Evolutionary conservation across 176 grass and related monocot species (phyloP), one percentile per base, ranked within the genome.

Genomic region (Paspalum notatum): DNA sequence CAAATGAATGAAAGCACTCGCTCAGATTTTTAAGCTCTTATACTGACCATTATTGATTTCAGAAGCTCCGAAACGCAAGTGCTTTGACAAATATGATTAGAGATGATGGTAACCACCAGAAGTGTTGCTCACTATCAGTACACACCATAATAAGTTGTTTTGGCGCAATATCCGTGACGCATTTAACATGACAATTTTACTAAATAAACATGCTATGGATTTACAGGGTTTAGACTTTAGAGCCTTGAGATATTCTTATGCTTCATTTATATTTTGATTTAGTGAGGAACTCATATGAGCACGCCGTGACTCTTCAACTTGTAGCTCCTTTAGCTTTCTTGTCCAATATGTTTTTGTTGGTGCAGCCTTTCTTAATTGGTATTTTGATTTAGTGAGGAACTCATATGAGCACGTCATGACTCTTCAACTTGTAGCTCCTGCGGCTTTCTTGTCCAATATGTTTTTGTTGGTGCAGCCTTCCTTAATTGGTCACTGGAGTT

Each of bases 211-310:
- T 40, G n/a, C 46, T 52, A 49, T n/a, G 48, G 47, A 67, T 26
- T 27, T 86, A 51, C 27, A 60, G 7, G 55, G 65, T 24, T 11
- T 55, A 46, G n/a, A 67, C 1, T 79, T 27, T 24, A 59, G 78
- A 61, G 44, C 68, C 43, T 80, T 17, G 9, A 64, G 15, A 21
- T 17, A n/a, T 72, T 11, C 17, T 88, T 79, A 22, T 80, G 44
- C 1, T 71, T 41, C 41, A 46, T 9, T 49, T 27, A 9, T 9
- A 12, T 47, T 65, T 47, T 43, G 12, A 52, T 37, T 80, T 74
- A 74, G 2, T 14, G 22, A 41, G 24, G 48, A 62, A 49, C 7
- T 46, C 7, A 9, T 16, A 80, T 64, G 76, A 80, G 39, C 21
- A 53, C 13, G 9, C 13, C 21, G 65, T 37, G 53, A 48, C 43